phyloP scores from a whole-genome alignment of 805 yeast species.

The Candida chauliodis region DNA sequence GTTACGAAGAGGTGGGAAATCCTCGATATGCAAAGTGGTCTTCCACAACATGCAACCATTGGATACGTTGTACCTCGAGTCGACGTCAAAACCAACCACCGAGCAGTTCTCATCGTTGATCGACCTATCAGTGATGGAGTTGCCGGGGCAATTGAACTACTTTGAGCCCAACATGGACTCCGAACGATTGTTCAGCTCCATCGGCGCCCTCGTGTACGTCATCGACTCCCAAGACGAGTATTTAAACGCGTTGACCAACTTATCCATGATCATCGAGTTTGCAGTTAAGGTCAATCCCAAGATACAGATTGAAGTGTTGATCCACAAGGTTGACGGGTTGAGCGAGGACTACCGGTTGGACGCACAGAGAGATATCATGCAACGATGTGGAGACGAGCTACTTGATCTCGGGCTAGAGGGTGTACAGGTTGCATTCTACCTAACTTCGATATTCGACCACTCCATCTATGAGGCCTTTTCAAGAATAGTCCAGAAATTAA shows the following conservation, averaged over 20 bases:
- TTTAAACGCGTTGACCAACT: conserved; percentile 81
- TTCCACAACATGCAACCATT: conserved; percentile 96
- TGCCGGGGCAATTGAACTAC: conserved; percentile 90
- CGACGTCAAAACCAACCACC: conserved; percentile 83
- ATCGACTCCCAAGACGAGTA: conserved; percentile 96
- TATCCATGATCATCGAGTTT: conserved; percentile 82
- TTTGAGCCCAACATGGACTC: conserved; percentile 84
- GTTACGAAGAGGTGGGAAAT: conserved; percentile 84
- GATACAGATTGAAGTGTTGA: conserved; percentile 85
- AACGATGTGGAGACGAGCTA: conserved; percentile 89
- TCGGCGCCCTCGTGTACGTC: conserved; percentile 90
- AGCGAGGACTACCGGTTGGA: conserved; percentile 92
- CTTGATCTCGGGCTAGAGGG: conserved; percentile 87
- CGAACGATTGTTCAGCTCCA: conserved; percentile 69
- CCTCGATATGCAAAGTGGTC: conserved; percentile 92
- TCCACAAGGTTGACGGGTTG: conserved; percentile 94
- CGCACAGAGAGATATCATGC: conserved; percentile 95
- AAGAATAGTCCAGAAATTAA: conserved; percentile 84
- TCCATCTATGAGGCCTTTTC: conserved; percentile 95
- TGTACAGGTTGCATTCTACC: conserved; percentile 84
- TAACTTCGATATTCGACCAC: conserved; percentile 93
- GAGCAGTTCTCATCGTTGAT: conserved; percentile 82
- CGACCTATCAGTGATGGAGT: conserved; percentile 84
- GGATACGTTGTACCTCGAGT: conserved; percentile 85
- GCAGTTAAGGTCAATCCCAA: conserved; percentile 82